A percentile compares a stretch with the other conserved stretches of the same genome.
phyloP scores from a whole-genome alignment of 768 basidiomycete genomes.

The Steccherinum ochraceum region DNA sequence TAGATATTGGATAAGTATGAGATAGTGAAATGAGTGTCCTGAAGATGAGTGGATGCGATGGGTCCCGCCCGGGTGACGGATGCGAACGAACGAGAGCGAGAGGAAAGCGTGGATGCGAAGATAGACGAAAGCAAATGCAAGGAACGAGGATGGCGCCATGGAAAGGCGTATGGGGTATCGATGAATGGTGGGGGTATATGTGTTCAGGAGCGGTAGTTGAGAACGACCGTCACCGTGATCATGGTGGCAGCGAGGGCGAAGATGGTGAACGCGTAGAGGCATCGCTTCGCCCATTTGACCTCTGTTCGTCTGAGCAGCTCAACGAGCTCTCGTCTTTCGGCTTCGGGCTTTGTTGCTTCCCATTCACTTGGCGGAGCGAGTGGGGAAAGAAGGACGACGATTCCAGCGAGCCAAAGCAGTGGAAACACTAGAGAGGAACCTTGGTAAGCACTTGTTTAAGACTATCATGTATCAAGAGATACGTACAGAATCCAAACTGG shows the following conservation, averaged over 20 bases:
- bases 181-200: background rate
- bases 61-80: too few relatives aligned
- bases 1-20: too few relatives aligned
- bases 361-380: constrained; percentile 31
- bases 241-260: constrained; percentile 13
- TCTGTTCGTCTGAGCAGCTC: constrained; percentile 29
- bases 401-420: constrained; percentile 41
- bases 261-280: constrained; percentile 21
- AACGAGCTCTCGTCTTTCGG: constrained; percentile 28
- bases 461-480: background rate
- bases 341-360: constrained; percentile 30
- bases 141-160: too few relatives aligned
- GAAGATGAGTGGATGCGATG: too few relatives aligned
- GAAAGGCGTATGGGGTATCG: too few relatives aligned
- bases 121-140: too few relatives aligned
- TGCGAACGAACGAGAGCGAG: too few relatives aligned
- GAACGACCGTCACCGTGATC: constrained; percentile 10
- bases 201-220: constrained; percentile 15
- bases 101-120: too few relatives aligned
- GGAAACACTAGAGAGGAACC: constrained; percentile 34
- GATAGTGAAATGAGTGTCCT: too few relatives aligned
- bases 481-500: constrained; percentile 45
- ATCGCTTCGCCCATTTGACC: constrained; percentile 37
- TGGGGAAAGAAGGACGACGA: constrained; percentile 34
- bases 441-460: background rate